These are phyloP conservation scores for Xylariaceae sp. DNA, from an alignment of 2,329 filamentous ascomycete species.

Conservation along the genomic window DNA sequence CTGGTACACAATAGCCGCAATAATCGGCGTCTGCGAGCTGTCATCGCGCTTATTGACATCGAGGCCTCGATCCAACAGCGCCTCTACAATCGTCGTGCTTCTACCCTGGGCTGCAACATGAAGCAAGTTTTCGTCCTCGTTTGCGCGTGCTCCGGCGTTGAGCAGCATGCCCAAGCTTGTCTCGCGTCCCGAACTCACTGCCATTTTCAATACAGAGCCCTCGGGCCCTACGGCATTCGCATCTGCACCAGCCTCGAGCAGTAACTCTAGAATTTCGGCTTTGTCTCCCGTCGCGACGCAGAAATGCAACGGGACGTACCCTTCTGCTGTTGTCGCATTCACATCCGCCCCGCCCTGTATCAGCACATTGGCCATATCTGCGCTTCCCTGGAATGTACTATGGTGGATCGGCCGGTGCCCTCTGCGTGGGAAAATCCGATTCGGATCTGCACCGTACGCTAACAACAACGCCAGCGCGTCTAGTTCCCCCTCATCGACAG, in stretches of 20 bases:
- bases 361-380: constrained; percentile 1
- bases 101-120: not conserved
- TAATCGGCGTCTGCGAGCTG: constrained; percentile 6
- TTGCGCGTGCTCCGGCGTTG: not conserved
- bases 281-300: not conserved
- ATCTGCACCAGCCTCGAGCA: not conserved
- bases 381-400: not conserved
- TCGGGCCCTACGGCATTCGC: not conserved
- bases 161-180: not conserved
- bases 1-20: constrained; percentile 4
- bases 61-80: not conserved
- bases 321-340: not conserved
- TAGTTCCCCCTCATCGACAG: not conserved
- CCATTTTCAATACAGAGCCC: not conserved
- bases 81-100: not conserved
- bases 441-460: constrained; percentile 5
- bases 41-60: constrained; percentile 5
- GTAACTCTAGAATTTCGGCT: not conserved
- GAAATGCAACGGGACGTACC: constrained; percentile 1
- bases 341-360: constrained; percentile 6
- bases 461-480: not conserved
- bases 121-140: not conserved
- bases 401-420: constrained; percentile 3
- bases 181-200: not conserved
- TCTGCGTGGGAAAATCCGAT: not conserved